Evolutionary conservation across 345 rosid species (phyloP).

Genomic region (Triadica sebifera): DNA sequence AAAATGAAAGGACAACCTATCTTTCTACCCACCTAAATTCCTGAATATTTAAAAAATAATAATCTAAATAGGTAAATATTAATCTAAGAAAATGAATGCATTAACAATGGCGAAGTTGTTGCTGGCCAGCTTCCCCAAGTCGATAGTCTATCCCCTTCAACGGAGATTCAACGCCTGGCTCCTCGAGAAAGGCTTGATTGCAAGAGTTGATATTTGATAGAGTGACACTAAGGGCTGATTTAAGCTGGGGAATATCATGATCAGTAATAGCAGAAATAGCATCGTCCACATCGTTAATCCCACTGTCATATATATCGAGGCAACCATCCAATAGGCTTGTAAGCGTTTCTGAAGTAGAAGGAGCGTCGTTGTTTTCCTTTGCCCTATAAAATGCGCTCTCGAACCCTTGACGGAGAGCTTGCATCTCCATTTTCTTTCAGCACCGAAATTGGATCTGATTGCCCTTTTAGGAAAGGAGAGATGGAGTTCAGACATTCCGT

Average conservation of each 20-base stretch:
- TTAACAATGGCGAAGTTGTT: slow-evolving; percentile 19
- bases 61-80: not conserved
- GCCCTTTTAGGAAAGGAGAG: not conserved
- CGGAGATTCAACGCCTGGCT: not conserved
- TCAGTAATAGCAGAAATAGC: slow-evolving; percentile 1
- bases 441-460: slow-evolving; percentile 3
- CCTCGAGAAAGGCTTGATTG: slow-evolving; percentile 13
- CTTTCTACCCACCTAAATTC: too few relatives aligned
- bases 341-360: not conserved
- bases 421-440: slow-evolving; percentile 20
- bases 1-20: too few relatives aligned
- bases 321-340: slow-evolving; percentile 13
- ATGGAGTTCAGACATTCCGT: slow-evolving; percentile 9
- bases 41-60: not conserved
- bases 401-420: slow-evolving; percentile 5
- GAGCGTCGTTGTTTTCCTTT: not conserved
- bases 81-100: not conserved
- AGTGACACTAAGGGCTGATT: slow-evolving; percentile 12
- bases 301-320: slow-evolving; percentile 14
- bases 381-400: not conserved
- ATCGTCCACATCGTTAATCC: not conserved
- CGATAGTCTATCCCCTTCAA: not conserved
- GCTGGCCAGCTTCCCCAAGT: slow-evolving; percentile 9
- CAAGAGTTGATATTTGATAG: slow-evolving; percentile 1
- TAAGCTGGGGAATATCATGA: slow-evolving; percentile 13